A percentile compares a stretch with the other conserved stretches of the same genome.
Evolutionary conservation across 345 rosid genomes (phyloP).

Genomic region (Populus ilicifolia): DNA sequence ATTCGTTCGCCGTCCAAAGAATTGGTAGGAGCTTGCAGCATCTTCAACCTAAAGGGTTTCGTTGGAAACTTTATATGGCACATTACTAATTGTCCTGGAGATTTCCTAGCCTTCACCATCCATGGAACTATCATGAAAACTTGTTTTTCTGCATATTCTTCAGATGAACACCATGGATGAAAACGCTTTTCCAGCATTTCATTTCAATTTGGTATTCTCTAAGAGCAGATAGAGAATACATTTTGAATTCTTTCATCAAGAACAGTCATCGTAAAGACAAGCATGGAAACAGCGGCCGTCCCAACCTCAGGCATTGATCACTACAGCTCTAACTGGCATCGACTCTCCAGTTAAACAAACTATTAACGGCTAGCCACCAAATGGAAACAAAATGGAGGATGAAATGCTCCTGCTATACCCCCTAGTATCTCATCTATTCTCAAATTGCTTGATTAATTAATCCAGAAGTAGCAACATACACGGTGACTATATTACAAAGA

Average conservation of each 20-base stretch:
- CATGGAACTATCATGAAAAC: neutral
- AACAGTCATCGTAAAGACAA: neutral
- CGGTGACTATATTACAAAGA: neutral
- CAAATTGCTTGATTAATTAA: neutral
- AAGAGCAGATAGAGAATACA: neutral
- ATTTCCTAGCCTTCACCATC: neutral
- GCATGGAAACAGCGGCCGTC: neutral
- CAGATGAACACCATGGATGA: neutral
- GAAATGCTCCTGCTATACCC: neutral
- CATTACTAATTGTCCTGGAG: neutral
- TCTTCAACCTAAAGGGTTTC: neutral
- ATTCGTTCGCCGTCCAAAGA: neutral
- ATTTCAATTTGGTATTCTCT: neutral
- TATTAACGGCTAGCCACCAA: neutral
- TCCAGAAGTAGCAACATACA: neutral
- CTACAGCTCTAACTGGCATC: neutral
- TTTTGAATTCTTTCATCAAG: neutral
- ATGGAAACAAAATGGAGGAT: neutral
- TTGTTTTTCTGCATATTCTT: neutral
- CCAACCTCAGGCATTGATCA: neutral
- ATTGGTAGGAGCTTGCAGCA: neutral
- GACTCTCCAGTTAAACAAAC: neutral
- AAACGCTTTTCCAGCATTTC: neutral
- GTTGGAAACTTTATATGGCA: neutral
- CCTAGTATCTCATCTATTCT: neutral